Base-by-base conservation (phyloP, 75 land plant genomes). In the Sequoiadendron giganteum region DNA sequence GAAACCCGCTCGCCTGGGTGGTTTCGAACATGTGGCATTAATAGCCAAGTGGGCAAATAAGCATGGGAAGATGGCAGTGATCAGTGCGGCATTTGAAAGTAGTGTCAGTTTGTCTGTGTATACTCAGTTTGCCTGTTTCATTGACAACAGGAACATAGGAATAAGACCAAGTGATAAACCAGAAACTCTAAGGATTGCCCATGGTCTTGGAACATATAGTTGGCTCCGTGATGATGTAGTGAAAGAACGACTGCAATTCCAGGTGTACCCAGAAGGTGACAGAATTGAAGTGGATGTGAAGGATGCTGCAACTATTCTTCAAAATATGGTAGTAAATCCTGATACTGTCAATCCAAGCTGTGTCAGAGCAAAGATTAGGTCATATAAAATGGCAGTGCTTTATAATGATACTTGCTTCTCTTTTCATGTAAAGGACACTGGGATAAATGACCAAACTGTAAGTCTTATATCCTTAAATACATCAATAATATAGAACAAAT, bases 1-100 rank as follows among this genome's bases (percentile, higher is more conserved):
- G 19, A 98, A 98, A 91, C 99, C 99, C 70, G 93, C 96, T 78
- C 88, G 93, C 25, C 83, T 98, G 65, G 99, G 99, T 38, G 99
- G 99, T 52, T 96, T 98, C 94, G 99, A 98, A 86, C 94, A 90
- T 85, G 96, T 99, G 68, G 89, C 92, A 49, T 38, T 88, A 9
- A 88, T 98, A 47, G 97, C 97, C 56, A 83, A 88, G 58, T 95
- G 97, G 96, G 97, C 98, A 39, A 95, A 94, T 34, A 88, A 84
- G 65, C 91, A 93, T 55, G 96, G 92, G 10, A 96, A 95, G 88
- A 90, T 93, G 88, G 94, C 94, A 54, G 92, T 98, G 39, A 85
- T 98, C 70, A 98, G 99, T 90, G 86, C 96, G 82, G 93, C 98
- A 52, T 98, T 97, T 94, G 99, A 98, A 88, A 96, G 96, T 85